Evolutionary conservation across 106 monocot species (phyloP).

Genomic region (Acorus gramineus): DNA sequence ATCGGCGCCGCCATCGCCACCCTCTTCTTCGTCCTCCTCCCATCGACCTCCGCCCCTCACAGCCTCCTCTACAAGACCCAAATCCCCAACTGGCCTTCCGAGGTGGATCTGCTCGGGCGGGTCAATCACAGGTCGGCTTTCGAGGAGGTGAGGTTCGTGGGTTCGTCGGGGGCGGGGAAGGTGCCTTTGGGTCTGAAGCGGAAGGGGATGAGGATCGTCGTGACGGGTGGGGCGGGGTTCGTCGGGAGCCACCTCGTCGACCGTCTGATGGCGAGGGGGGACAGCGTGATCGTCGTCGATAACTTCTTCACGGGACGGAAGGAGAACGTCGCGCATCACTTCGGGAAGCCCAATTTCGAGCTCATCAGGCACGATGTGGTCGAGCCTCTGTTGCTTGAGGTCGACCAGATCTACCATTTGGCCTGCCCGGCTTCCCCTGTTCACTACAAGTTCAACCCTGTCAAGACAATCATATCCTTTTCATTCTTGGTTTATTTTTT

Average conservation of each 20-base stretch:
- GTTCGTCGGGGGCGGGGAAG: conserved; percentile 32
- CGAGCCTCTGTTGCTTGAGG: conserved; percentile 77
- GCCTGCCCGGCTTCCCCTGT: conserved; percentile 91
- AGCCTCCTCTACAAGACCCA: too few species aligned
- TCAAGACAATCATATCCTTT: conserved; percentile 96
- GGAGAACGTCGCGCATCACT: conserved; percentile 85
- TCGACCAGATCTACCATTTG: conserved; percentile 94
- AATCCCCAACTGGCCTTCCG: too few species aligned
- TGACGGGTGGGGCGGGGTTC: conserved; percentile 84
- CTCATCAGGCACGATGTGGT: conserved; percentile 89
- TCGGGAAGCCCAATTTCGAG: conserved; percentile 78
- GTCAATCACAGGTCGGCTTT: too few species aligned
- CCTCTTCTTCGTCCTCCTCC: conserved; percentile 8
- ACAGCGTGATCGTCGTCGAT: conserved; percentile 83
- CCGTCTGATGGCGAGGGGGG: conserved; percentile 56
- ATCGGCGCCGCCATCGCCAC: conserved; percentile 12
- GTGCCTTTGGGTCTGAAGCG: conserved; percentile 66
- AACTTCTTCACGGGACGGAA: conserved; percentile 94
- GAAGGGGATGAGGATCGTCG: conserved; percentile 54
- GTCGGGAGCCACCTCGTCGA: conserved; percentile 85
- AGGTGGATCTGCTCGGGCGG: too few species aligned
- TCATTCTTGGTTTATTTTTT: not conserved
- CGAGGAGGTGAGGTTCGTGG: not conserved
- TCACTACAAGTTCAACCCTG: conserved; percentile 90
- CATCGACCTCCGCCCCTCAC: not conserved